These are phyloP conservation scores for Saksenaea vasiformis DNA, from an alignment of 371 early-diverging fungal genomes.

Conservation along the genomic window DNA sequence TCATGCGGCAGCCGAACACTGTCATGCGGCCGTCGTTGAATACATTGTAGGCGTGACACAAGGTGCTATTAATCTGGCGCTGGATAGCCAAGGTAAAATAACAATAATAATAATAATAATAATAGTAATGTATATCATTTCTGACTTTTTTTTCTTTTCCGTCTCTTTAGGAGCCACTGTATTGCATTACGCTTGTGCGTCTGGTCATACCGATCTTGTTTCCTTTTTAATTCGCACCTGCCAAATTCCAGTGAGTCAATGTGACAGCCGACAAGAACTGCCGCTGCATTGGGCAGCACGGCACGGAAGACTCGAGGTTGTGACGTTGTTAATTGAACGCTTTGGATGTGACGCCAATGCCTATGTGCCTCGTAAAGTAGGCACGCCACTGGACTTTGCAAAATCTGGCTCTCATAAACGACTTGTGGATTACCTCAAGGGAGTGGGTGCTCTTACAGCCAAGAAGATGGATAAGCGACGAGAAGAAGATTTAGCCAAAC, in stretches of 20 bases:
- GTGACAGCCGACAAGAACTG: conserved; percentile 35
- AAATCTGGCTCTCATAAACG: conserved; percentile 41
- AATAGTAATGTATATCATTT: neutral
- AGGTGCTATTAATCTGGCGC: conserved; percentile 36
- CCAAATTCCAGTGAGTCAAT: conserved; percentile 32
- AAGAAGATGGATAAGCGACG: conserved; percentile 48
- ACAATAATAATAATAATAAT: neutral
- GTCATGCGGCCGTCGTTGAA: conserved; percentile 39
- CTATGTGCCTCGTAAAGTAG: conserved; percentile 39
- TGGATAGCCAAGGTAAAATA: conserved; percentile 33
- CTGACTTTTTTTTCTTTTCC: neutral
- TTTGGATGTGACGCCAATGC: conserved; percentile 43
- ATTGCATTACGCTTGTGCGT: conserved; percentile 47
- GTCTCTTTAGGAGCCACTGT: conserved; percentile 39
- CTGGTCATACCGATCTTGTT: conserved; percentile 47
- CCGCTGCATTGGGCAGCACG: conserved; percentile 49
- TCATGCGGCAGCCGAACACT: conserved; percentile 45
- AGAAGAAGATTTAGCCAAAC: conserved; percentile 37
- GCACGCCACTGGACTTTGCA: conserved; percentile 47
- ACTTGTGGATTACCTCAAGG: conserved; percentile 47
- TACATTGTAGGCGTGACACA: conserved; percentile 41
- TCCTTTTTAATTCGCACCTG: conserved; percentile 33
- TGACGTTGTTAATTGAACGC: conserved; percentile 39
- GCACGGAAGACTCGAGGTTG: conserved; percentile 43
- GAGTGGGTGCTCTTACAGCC: conserved; percentile 37